Evolutionary conservation across 805 yeast species (phyloP).

Genomic region (Wickerhamiella brachini): DNA sequence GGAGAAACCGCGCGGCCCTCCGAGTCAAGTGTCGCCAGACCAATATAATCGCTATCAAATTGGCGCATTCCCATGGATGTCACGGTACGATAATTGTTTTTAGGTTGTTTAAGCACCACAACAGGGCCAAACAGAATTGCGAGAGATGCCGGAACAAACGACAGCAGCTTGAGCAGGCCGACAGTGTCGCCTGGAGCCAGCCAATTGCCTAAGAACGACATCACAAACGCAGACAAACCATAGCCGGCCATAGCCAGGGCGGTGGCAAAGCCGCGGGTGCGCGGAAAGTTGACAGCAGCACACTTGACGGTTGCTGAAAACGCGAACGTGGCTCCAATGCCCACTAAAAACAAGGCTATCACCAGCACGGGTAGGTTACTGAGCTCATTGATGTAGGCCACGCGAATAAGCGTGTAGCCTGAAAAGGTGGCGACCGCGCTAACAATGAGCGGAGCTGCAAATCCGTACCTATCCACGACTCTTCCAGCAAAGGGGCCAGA

Average conservation of each 20-base stretch:
- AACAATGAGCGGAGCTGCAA: constrained; percentile 34
- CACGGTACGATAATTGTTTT: neutral
- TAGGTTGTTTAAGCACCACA: constrained; percentile 10
- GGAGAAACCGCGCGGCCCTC: neutral
- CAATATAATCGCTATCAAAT: constrained; percentile 2
- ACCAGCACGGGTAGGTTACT: constrained; percentile 29
- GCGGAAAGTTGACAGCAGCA: constrained; percentile 57
- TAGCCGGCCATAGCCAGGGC: constrained; percentile 61
- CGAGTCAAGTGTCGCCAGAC: neutral
- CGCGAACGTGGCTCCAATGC: constrained; percentile 54
- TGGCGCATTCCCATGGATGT: neutral
- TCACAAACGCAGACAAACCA: constrained; percentile 60
- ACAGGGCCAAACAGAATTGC: constrained; percentile 24
- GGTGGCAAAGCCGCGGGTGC: constrained; percentile 58
- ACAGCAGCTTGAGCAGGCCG: constrained; percentile 34
- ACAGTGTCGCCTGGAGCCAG: constrained; percentile 47
- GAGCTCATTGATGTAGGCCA: constrained; percentile 32
- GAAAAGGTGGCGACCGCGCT: constrained; percentile 37
- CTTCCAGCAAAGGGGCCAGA: constrained; percentile 58
- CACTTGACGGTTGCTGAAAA: constrained; percentile 57
- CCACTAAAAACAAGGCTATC: constrained; percentile 40
- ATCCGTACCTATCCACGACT: constrained; percentile 51
- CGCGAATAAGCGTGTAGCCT: constrained; percentile 45
- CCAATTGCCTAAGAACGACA: constrained; percentile 40
- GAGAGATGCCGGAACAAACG: constrained; percentile 35